Percentiles rank a stretch among this genome's conserved stretches.
Conservation (phyloP, 768 basidiomycete genomes). For the Termitomyces sp. region DNA sequence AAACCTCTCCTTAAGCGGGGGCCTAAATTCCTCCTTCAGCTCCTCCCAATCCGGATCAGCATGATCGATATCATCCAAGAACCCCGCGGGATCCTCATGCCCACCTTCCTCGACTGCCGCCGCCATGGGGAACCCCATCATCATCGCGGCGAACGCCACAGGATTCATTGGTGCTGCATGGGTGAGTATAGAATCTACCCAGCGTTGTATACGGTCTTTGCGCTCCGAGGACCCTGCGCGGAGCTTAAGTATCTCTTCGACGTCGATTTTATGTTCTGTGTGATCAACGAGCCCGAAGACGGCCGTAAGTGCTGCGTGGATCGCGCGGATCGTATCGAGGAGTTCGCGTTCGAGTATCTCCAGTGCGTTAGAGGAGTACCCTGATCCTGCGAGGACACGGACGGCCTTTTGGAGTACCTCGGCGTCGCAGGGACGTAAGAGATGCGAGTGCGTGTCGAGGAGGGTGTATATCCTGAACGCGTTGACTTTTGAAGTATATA, state of each 20-base stretch:
- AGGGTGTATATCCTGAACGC: constrained; percentile 34
- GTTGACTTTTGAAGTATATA: constrained; percentile 38
- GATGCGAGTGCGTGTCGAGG: constrained; percentile 44
- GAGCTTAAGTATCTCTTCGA: constrained; percentile 45
- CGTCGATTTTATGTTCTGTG: constrained; percentile 34
- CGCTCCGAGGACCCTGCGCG: constrained; percentile 35
- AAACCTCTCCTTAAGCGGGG: constrained; percentile 53
- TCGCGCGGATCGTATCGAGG: constrained; percentile 37
- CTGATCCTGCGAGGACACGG: constrained; percentile 28
- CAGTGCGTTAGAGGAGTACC: constrained; percentile 31
- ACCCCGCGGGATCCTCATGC: constrained; percentile 49
- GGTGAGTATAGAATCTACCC: constrained; percentile 48
- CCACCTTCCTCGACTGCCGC: constrained; percentile 30
- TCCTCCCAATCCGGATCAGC: constrained; percentile 58
- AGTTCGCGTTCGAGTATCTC: constrained; percentile 53
- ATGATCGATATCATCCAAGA: constrained; percentile 51
- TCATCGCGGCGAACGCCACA: constrained; percentile 63
- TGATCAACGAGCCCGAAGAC: constrained; percentile 49
- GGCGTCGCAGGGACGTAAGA: constrained; percentile 61
- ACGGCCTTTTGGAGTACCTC: constrained; percentile 43
- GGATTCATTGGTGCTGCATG: constrained; percentile 39
- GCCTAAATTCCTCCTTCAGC: constrained; percentile 57
- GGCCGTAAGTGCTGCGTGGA: constrained; percentile 39
- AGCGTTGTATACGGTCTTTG: constrained; percentile 44
- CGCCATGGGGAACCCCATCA: constrained; percentile 37